Evolutionary conservation across 1,139 yeast genomes (phyloP).

Genomic region (Meyerozyma guilliermondii): DNA sequence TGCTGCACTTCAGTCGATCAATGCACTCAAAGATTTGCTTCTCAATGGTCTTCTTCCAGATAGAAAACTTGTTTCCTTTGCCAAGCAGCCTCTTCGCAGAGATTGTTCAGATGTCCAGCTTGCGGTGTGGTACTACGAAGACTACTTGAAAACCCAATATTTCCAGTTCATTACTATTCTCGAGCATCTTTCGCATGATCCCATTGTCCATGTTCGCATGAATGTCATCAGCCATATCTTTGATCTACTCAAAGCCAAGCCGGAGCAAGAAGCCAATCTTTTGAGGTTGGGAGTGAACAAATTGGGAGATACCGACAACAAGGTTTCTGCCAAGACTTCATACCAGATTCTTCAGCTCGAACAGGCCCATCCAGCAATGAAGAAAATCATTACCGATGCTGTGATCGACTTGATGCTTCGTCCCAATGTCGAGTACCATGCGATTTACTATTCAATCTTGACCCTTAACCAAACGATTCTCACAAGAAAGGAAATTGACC

Average conservation of each 20-base stretch:
- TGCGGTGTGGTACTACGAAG: constrained; percentile 83
- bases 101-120: constrained; percentile 48
- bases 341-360: constrained; percentile 74
- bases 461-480: constrained; percentile 92
- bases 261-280: constrained; percentile 94
- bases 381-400: constrained; percentile 68
- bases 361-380: constrained; percentile 97
- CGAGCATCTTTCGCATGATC: constrained; percentile 78
- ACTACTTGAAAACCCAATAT: constrained; percentile 71
- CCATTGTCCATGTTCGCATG: constrained; percentile 86
- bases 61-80: constrained; percentile 75
- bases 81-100: constrained; percentile 63
- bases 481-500: constrained; percentile 64
- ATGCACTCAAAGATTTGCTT: constrained; percentile 84
- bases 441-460: constrained; percentile 80
- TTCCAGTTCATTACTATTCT: constrained; percentile 67
- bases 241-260: constrained; percentile 76
- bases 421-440: constrained; percentile 74
- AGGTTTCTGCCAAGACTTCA: constrained; percentile 86
- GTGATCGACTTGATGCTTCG: constrained; percentile 79
- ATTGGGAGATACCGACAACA: constrained; percentile 87
- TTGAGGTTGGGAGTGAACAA: constrained; percentile 87
- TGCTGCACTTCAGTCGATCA: constrained; percentile 86
- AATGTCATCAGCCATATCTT: constrained; percentile 73
- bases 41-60: constrained; percentile 79